These are phyloP conservation scores for Singerocomus inundabilis DNA, from an alignment of 1,284 basidiomycete genomes.

Conservation along the genomic window DNA sequence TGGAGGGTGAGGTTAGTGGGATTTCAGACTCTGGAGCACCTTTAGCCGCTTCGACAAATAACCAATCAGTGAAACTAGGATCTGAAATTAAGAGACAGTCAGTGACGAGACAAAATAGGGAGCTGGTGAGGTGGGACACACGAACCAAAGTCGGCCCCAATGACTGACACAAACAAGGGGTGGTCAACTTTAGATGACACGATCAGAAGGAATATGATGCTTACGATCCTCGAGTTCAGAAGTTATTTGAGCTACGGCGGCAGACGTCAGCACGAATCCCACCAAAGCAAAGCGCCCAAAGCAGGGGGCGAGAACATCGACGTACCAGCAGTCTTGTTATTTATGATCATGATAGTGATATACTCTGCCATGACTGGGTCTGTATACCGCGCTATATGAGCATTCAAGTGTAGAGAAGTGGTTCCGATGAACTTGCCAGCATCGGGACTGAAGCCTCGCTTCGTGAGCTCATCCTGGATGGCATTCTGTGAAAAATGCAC, in stretches of 20 bases:
- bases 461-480: conserved; percentile 79
- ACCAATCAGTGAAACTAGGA: conserved; percentile 77
- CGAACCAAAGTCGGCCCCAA: conserved; percentile 75
- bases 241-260: conserved; percentile 69
- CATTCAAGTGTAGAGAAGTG: background rate
- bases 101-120: conserved; percentile 8
- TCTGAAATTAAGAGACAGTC: conserved; percentile 43
- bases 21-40: conserved; percentile 51
- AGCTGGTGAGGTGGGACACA: conserved; percentile 7
- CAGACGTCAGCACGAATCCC: conserved; percentile 10
- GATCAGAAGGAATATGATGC: conserved; percentile 31
- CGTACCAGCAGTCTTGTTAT: conserved; percentile 80
- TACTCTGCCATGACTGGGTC: conserved; percentile 91
- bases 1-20: conserved; percentile 33
- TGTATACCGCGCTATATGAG: conserved; percentile 28
- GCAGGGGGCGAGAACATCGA: conserved; percentile 6
- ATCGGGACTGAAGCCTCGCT: conserved; percentile 72
- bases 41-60: conserved; percentile 76
- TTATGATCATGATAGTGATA: conserved; percentile 89
- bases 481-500: conserved; percentile 51
- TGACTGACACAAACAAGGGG: conserved; percentile 47
- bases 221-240: conserved; percentile 77
- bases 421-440: conserved; percentile 52
- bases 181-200: conserved; percentile 19
- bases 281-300: background rate